Conservation (phyloP, 2,329 filamentous ascomycete species). For the Sclerotinia trifoliorum region DNA sequence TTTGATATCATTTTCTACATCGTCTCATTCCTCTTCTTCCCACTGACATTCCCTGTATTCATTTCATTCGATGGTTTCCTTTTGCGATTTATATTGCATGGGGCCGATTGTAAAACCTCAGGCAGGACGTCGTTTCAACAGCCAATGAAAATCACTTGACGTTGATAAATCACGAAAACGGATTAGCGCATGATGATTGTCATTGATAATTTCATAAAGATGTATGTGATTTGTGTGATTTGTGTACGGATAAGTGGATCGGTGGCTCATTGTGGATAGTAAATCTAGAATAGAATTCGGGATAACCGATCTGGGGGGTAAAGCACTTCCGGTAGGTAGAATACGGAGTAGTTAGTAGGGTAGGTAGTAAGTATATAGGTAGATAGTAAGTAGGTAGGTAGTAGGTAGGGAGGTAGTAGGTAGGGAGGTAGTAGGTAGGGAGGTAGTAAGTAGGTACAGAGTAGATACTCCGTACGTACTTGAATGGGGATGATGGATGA, state of each 20-base stretch:
- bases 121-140: not conserved
- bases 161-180: not conserved
- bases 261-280: not conserved
- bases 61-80: slow-evolving; percentile 2
- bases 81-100: slow-evolving; percentile 24
- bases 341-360: no score
- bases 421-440: no score
- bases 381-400: no score
- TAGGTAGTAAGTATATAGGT: no score
- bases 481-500: no score
- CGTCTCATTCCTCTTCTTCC: not conserved
- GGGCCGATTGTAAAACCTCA: not conserved
- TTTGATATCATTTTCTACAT: not conserved
- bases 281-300: not conserved
- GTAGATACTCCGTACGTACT: no score
- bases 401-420: no score
- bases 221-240: not conserved
- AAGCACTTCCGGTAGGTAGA: no score
- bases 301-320: not conserved
- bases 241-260: not conserved
- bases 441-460: no score
- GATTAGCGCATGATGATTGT: not conserved
- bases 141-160: slow-evolving; percentile 17
- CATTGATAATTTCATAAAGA: not conserved
- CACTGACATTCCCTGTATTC: not conserved